Evolutionary conservation across 2,329 filamentous ascomycete species (phyloP).

Genomic region (Aureobasidium sp.): DNA sequence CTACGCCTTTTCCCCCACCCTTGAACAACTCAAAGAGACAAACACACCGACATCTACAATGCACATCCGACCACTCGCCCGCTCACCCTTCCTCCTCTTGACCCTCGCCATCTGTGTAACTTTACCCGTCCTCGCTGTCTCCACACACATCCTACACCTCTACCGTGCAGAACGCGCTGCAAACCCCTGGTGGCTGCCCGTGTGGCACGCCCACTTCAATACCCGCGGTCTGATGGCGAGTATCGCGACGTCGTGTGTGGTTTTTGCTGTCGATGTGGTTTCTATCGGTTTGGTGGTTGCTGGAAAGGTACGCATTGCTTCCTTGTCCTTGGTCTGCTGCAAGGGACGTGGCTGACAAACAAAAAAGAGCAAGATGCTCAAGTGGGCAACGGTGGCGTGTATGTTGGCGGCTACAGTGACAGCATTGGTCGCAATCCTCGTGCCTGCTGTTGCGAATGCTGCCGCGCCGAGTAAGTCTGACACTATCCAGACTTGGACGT

Average conservation of each 20-base stretch:
- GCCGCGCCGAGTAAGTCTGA: conserved; percentile 19
- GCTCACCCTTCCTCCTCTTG: neutral
- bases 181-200: conserved; percentile 40
- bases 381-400: conserved; percentile 12
- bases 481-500: conserved; percentile 32
- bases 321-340: too few relatives aligned
- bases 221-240: conserved; percentile 29
- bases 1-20: too few relatives aligned
- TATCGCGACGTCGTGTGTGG: conserved; percentile 32
- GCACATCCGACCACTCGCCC: neutral
- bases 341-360: neutral
- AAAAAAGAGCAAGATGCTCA: neutral
- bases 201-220: conserved; percentile 42
- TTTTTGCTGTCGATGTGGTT: conserved; percentile 31
- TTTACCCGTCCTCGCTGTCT: neutral
- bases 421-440: conserved; percentile 33
- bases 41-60: too few relatives aligned
- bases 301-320: neutral
- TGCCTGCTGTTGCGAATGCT: conserved; percentile 25
- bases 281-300: conserved; percentile 24
- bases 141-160: conserved; percentile 31
- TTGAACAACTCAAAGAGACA: too few relatives aligned
- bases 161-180: conserved; percentile 34
- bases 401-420: conserved; percentile 29
- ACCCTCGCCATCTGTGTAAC: neutral